Evolutionary conservation across 257 asterid species (phyloP), one percentile per base, ranked within the genome.

Genomic region (Solanum bulbocastanum): DNA sequence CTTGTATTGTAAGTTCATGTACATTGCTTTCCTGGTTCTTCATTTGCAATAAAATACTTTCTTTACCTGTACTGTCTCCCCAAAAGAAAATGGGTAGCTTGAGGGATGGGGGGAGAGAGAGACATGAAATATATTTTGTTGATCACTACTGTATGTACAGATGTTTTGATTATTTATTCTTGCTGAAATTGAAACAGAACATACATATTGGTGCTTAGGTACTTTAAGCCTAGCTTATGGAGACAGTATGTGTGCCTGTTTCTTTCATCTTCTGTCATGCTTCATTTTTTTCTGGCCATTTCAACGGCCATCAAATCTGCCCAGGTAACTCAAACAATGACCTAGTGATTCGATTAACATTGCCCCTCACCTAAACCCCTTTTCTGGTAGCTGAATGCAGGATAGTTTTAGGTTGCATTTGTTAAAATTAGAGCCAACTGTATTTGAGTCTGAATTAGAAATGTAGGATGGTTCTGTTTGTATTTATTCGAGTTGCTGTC

Each of bases 241-340:
- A 71, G 36, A 20, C 39, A 76, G 33, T 46, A 10, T 87, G 72
- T 74, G 22, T 88, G 37, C 68, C 27, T 68, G 36, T 66, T 71
- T 39, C 44, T 33, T 62, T 35, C 27, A 86, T 71, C 87, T 83
- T 78, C 56, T 23, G 40, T 22, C 30, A 44, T 68, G 88, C 52
- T 79, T 86, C 75, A 22, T 35, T 15, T 73, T 89, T 87, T 37
- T 33, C 56, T 25, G 16, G 32, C 71, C 71, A 62, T 62, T 62
- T 62, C 27, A n/a, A 62, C 30, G 35, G 95, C 92, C 66, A 94
- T 95, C 90, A 94, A 94, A 92, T 96, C 96, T 89, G 98, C 98
- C 42, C 96, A 96, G 88, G 98, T 95, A 85, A 8, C 32, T 32
- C 71, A 62, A 62, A 62, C 71, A 62, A 58, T 58, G 68, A 58